These are phyloP conservation scores for Galerina sulciceps DNA, from an alignment of 768 basidiomycete species.

Conservation along the genomic window DNA sequence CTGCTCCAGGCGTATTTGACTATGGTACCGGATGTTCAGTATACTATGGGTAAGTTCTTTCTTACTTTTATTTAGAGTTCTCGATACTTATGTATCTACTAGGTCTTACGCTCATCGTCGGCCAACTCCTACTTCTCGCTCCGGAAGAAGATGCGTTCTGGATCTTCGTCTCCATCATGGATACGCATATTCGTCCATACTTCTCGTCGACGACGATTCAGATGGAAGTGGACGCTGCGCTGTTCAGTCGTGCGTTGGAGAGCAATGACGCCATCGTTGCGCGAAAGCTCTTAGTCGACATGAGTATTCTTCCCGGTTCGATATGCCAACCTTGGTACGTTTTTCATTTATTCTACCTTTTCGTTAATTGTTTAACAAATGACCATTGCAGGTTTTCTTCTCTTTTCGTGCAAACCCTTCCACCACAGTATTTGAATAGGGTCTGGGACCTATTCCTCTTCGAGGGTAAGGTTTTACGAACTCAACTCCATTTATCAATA, in stretches of 20 bases:
- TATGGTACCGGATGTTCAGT: conserved; percentile 86
- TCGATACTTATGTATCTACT: neutral
- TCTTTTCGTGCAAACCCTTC: conserved; percentile 70
- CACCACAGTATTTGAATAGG: conserved; percentile 66
- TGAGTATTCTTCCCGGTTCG: conserved; percentile 59
- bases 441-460: conserved; percentile 86
- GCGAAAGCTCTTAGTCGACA: conserved; percentile 68
- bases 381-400: conserved; percentile 63
- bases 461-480: conserved; percentile 58
- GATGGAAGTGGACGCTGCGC: conserved; percentile 74
- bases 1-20: conserved; percentile 75
- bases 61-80: neutral
- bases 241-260: conserved; percentile 77
- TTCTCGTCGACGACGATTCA: conserved; percentile 60
- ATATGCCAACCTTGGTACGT: conserved; percentile 71
- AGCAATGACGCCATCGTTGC: conserved; percentile 58
- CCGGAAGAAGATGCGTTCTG: conserved; percentile 92
- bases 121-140: conserved; percentile 70
- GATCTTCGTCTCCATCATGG: conserved; percentile 89
- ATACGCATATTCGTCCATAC: conserved; percentile 78
- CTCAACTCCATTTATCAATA: neutral
- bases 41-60: conserved; percentile 55
- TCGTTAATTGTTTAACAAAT: neutral
- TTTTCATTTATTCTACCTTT: neutral
- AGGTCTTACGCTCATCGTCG: conserved; percentile 75